Evolutionary conservation across 2,329 filamentous ascomycete species (phyloP).

Genomic region (Beauveria asiatica): DNA sequence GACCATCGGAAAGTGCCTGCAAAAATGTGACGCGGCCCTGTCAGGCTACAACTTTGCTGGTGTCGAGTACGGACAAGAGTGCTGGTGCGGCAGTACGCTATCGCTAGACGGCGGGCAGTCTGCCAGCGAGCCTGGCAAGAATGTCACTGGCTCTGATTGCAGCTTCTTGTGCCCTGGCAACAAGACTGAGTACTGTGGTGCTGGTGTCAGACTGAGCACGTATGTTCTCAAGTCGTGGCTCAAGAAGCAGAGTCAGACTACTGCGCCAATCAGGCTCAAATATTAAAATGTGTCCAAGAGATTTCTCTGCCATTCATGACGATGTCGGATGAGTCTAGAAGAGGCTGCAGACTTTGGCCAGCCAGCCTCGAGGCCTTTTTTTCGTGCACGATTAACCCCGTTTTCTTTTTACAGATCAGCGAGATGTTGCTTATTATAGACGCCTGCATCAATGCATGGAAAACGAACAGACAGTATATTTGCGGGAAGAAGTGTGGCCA

Average conservation of each 20-base stretch:
- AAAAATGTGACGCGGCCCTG: slow-evolving; percentile 18
- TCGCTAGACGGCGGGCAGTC: slow-evolving; percentile 19
- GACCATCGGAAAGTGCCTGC: slow-evolving; percentile 26
- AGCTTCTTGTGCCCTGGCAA: slow-evolving; percentile 28
- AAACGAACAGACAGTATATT: slow-evolving; percentile 1
- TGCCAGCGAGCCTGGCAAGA: slow-evolving; percentile 19
- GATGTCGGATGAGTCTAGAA: neutral
- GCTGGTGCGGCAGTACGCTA: slow-evolving; percentile 28
- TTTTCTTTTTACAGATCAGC: neutral
- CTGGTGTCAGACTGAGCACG: slow-evolving; percentile 22
- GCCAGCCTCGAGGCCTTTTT: neutral
- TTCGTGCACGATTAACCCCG: neutral
- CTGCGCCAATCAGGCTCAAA: neutral
- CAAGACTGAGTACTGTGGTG: slow-evolving; percentile 23
- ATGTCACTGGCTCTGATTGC: slow-evolving; percentile 24
- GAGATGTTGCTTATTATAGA: neutral
- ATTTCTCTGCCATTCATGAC: neutral
- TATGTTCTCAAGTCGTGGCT: slow-evolving; percentile 18
- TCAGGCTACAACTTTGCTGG: slow-evolving; percentile 26
- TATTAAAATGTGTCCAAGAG: neutral
- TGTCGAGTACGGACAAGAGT: slow-evolving; percentile 30
- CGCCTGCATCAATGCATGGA: slow-evolving; percentile 1
- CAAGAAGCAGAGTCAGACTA: neutral
- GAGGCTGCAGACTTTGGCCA: too few species aligned
- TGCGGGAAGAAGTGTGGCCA: neutral